Evolutionary conservation across 192 early-diverging fungal species (phyloP), one percentile per base, ranked within the genome.

Genomic region (Coemansia sp.): DNA sequence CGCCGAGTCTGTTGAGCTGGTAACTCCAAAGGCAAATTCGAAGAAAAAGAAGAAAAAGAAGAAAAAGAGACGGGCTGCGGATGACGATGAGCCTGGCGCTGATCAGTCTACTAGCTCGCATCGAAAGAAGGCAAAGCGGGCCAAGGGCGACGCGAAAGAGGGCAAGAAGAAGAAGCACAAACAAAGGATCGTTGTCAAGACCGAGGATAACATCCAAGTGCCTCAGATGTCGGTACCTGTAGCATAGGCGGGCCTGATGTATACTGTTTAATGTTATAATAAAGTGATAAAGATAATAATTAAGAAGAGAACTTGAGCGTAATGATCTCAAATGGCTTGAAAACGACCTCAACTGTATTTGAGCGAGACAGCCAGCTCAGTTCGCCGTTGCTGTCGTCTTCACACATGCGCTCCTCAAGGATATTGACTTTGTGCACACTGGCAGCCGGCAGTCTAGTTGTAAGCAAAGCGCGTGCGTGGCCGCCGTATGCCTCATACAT

Each of bases 401-500:
- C 66, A n/a, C 60, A 69, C 59, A 76, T 67, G 21, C 76, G 76
- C 58, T 95, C 92, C 78, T 97, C 95, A 46, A 97, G 63, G 14
- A 95, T 86, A 72, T 97, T 97, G 61, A 89, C 91, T 67, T 82
- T 76, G 21, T 78, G 67, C 8, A 89, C 64, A 4, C 47, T 67
- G 43, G 21, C 30, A 10, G 77, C 59, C 14, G 76, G 78, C 2
- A 80, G 67, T 11, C 64, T 43, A 6, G 66, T 65, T 19, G 69
- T 72, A 11, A 79, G 30, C 16, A 72, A 30, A 1, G 68, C 72
- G 23, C 57, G 62, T 8, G 65, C 72, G 65, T 72, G 91, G 2
- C 95, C 95, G 30, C 97, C 96, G 76, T 88, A 94, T 5, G 94
- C 90, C 72, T 99, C 97, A 73, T 95, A 96, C 19, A 99, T 67